Evolutionary conservation across 1,284 basidiomycete genomes (phyloP), one percentile per base, ranked within the genome.

Genomic region (Golubevia sp.): DNA sequence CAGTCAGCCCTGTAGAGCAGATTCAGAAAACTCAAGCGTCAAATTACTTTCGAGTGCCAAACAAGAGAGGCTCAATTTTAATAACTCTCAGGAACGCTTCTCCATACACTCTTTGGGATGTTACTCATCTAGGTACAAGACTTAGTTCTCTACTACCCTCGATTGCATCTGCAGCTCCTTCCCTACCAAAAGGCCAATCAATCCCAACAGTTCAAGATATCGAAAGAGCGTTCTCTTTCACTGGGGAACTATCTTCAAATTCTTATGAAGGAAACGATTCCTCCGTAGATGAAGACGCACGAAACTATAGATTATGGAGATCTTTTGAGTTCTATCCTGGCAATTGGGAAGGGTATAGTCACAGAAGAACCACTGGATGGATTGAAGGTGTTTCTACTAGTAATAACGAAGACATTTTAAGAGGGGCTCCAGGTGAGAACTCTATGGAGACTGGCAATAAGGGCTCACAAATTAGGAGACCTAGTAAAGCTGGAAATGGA

Each of bases 71-170:
- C 1, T 76, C 73, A 0, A 70, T 82, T 4, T 66, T 82, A 23
- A 67, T 82, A 44, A 81, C 80, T 5, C 67, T 82, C 4, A 75
- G 80, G 26, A 74, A 81, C 49, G 67, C 68, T 2, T 51, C 69
- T 0, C 80, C 80, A 1, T 82, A 82, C 64, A 81, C 80, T 18
- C 59, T 73, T 20, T 82, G 80, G 80, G 73, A 78, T 25, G 62
- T 82, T 6, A 68, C 76, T 20, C 69, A 68, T 48, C 75, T 82
- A 13, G 80, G 66, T 20, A 79, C 77, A 53, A 68, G 70, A 18
- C 59, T 79, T 0, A 67, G 69, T 13, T 57, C 66, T 18, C 61
- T 82, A 57, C 62, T 74, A 0, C 64, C 70, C 11, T 57, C 68
- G 50, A 74, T 79, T 38, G 61, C 66, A 3, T 52, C 61, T 5